Percentiles rank a stretch among this genome's conserved stretches.
Evolutionary conservation across 192 early-diverging fungal species (phyloP).

Genomic region (Backusella tarrabulga): DNA sequence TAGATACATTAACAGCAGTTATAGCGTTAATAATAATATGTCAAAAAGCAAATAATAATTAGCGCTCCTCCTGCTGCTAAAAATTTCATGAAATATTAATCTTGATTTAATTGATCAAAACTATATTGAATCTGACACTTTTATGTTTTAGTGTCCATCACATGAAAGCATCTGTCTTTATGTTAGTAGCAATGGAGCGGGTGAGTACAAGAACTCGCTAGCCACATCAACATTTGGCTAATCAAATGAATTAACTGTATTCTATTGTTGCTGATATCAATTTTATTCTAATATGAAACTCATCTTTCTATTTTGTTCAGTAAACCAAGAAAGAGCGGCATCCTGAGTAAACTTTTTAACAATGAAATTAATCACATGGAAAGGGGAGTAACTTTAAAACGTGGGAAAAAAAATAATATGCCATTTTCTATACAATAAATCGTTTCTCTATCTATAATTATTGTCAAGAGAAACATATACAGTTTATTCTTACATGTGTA

Average conservation of each 20-base stretch:
- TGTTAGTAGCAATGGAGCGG: background rate
- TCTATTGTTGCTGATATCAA: background rate
- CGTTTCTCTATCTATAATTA: background rate
- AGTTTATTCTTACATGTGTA: background rate
- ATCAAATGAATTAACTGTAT: background rate
- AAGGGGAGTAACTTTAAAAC: background rate
- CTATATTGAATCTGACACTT: background rate
- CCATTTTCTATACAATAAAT: background rate
- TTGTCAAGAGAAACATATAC: background rate
- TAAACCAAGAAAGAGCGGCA: background rate
- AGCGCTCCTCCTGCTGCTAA: background rate
- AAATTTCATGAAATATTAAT: background rate
- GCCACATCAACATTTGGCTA: background rate
- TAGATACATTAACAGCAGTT: background rate
- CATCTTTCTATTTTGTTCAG: background rate
- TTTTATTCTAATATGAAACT: background rate
- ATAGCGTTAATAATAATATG: background rate
- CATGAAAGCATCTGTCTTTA: background rate
- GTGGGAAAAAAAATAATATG: background rate
- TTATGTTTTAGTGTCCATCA: background rate
- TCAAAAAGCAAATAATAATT: background rate
- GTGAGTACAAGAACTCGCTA: background rate
- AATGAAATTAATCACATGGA: background rate
- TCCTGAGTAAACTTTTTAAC: background rate
- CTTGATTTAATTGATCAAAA: background rate